phyloP scores from a whole-genome alignment of 163 green algal genomes.

The Scenedesmus sp. region DNA sequence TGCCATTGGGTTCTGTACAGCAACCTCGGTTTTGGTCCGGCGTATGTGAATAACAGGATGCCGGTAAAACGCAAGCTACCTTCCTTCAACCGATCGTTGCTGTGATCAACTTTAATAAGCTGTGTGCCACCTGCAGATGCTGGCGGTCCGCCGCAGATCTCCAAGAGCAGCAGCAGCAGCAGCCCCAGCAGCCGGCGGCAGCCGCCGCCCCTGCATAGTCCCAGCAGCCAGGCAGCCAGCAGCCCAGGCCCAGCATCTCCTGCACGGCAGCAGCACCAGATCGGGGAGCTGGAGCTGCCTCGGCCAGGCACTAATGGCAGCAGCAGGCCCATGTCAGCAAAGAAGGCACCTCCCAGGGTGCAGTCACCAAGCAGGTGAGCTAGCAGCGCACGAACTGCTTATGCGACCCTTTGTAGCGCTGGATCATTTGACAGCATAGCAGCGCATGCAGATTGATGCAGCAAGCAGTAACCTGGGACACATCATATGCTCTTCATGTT shows the following conservation, averaged over 20 bases:
- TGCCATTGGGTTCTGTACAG: too few relatives aligned
- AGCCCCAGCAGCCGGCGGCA: slow-evolving; percentile 39
- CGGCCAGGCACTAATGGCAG: neutral
- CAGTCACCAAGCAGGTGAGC: slow-evolving; percentile 36
- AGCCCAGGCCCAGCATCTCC: neutral
- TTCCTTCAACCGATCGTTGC: too few relatives aligned
- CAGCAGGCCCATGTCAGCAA: slow-evolving; percentile 40
- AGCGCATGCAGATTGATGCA: neutral
- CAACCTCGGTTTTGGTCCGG: too few relatives aligned
- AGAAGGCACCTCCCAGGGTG: slow-evolving; percentile 39
- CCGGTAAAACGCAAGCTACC: too few relatives aligned
- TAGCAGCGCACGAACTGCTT: neutral
- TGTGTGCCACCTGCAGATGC: neutral
- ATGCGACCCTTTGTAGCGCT: too few relatives aligned
- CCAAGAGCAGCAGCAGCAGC: slow-evolving; percentile 49
- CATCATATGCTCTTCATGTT: too few relatives aligned
- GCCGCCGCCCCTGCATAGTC: slow-evolving; percentile 35
- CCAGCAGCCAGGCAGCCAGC: slow-evolving; percentile 10
- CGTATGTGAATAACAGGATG: too few relatives aligned
- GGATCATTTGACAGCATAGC: neutral
- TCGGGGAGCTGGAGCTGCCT: slow-evolving; percentile 18
- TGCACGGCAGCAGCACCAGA: slow-evolving; percentile 38
- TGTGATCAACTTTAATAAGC: too few relatives aligned
- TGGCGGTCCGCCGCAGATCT: neutral
- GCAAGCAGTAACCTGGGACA: too few relatives aligned